phyloP scores from a whole-genome alignment of 2,329 filamentous ascomycete species.

The Cadophora malorum region DNA sequence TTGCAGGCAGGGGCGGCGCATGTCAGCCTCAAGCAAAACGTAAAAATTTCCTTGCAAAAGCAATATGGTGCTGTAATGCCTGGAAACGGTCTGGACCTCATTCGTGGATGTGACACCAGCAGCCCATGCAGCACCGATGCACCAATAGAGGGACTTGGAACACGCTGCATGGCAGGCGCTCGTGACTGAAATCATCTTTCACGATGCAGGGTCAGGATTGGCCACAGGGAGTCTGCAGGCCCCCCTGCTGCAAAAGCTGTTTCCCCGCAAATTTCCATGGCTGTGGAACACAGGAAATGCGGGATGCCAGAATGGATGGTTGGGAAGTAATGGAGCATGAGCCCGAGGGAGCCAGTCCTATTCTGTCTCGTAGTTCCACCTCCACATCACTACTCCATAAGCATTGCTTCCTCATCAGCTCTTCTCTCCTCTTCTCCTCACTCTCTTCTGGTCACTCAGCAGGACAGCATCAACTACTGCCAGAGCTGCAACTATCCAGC shows the following conservation, averaged over 20 bases:
- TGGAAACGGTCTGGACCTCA: conserved; percentile 25
- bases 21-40: conserved; percentile 37
- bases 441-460: conserved; percentile 11
- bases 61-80: conserved; percentile 31
- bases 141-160: conserved; percentile 20
- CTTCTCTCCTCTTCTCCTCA: conserved; percentile 15
- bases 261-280: conserved; percentile 35
- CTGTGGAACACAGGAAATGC: conserved; percentile 28
- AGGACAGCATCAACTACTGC: conserved; percentile 17
- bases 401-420: conserved; percentile 5
- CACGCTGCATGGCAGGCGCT: conserved; percentile 10
- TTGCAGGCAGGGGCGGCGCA: conserved; percentile 23
- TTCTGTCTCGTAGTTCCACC: conserved; percentile 14
- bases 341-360: conserved; percentile 12
- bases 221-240: conserved; percentile 24
- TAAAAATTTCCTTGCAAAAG: conserved; percentile 37
- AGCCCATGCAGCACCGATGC: conserved; percentile 7
- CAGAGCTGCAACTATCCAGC: conserved; percentile 28
- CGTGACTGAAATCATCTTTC: conserved; percentile 26
- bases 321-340: conserved; percentile 2
- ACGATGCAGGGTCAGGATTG: conserved; percentile 21
- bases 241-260: conserved; percentile 26
- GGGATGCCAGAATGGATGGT: conserved; percentile 25
- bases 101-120: conserved; percentile 22
- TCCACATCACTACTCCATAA: conserved; percentile 2